Conservation (phyloP, 2,329 filamentous ascomycete species). For the Aspergillus pseudonomiae region DNA sequence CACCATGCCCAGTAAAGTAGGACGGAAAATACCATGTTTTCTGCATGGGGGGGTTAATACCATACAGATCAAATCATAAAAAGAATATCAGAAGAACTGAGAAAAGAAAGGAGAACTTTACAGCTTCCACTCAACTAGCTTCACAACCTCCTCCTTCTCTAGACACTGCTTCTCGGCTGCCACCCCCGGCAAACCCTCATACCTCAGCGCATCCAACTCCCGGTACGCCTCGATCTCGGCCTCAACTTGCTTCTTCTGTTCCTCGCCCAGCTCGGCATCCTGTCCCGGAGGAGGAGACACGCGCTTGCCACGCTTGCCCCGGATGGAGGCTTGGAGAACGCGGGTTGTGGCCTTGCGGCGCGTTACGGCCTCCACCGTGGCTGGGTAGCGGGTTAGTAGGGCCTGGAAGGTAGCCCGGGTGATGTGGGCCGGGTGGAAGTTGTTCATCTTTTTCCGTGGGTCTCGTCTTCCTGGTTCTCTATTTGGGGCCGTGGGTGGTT, state of each 20-base stretch:
- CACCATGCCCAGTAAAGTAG: slow-evolving; percentile 44
- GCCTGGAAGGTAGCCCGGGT: slow-evolving; percentile 27
- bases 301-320: slow-evolving; percentile 3
- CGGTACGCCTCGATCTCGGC: slow-evolving; percentile 29
- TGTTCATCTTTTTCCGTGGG: not conserved
- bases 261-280: not conserved
- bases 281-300: not conserved
- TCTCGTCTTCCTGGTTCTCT: not conserved
- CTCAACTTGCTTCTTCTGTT: slow-evolving; percentile 17
- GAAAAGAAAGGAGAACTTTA: slow-evolving; percentile 27
- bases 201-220: slow-evolving; percentile 43
- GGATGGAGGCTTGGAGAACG: not conserved
- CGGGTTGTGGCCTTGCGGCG: slow-evolving; percentile 23
- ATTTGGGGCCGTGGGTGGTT: too few species aligned
- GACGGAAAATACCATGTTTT: slow-evolving; percentile 45
- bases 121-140: slow-evolving; percentile 50
- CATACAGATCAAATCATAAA: slow-evolving; percentile 19
- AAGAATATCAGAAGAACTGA: not conserved
- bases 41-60: slow-evolving; percentile 19
- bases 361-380: slow-evolving; percentile 29
- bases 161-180: slow-evolving; percentile 29
- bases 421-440: slow-evolving; percentile 32
- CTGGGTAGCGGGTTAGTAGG: slow-evolving; percentile 31
- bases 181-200: slow-evolving; percentile 33
- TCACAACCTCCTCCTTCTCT: slow-evolving; percentile 39